phyloP scores from a whole-genome alignment of 2,329 filamentous ascomycete genomes.

The Sclerotiophoma versabilis region DNA sequence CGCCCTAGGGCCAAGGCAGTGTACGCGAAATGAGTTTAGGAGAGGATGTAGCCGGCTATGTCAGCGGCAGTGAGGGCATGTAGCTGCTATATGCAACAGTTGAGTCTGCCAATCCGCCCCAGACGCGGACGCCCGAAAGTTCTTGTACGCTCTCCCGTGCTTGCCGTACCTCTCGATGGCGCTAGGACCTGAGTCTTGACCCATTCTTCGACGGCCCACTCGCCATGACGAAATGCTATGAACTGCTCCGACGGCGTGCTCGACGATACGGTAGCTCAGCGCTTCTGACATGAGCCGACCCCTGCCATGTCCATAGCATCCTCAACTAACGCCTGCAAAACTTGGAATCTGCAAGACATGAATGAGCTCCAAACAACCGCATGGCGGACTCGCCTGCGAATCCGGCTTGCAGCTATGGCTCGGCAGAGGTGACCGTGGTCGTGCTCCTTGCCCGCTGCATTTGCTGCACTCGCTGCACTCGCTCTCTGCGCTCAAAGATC shows the following conservation, averaged over 20 bases:
- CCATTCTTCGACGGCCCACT: conserved; percentile 31
- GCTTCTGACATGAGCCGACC: conserved; percentile 10
- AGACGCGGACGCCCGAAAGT: conserved; percentile 1
- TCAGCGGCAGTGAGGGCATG: conserved; percentile 7
- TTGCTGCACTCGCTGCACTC: conserved; percentile 17
- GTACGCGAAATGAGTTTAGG: conserved; percentile 3
- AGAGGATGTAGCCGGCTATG: background rate
- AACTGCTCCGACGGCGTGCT: conserved; percentile 21
- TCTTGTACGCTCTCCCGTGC: conserved; percentile 26
- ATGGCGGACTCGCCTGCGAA: conserved; percentile 23
- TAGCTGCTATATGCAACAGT: background rate
- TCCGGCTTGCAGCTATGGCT: conserved; percentile 16
- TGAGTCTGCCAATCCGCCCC: conserved; percentile 9
- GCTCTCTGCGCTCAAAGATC: conserved; percentile 22
- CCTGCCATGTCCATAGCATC: conserved; percentile 25
- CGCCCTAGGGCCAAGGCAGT: background rate
- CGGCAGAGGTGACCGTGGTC: conserved; percentile 5
- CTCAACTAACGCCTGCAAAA: conserved; percentile 30
- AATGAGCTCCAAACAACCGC: conserved; percentile 26
- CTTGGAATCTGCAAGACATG: conserved; percentile 23
- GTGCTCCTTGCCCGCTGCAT: conserved; percentile 16
- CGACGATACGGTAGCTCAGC: conserved; percentile 10
- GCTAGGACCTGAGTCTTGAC: conserved; percentile 27
- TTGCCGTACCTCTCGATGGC: conserved; percentile 30
- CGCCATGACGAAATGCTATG: conserved; percentile 34